Evolutionary conservation across 2,329 filamentous ascomycete species (phyloP).

Genomic region (Alternaria ventricosa): DNA sequence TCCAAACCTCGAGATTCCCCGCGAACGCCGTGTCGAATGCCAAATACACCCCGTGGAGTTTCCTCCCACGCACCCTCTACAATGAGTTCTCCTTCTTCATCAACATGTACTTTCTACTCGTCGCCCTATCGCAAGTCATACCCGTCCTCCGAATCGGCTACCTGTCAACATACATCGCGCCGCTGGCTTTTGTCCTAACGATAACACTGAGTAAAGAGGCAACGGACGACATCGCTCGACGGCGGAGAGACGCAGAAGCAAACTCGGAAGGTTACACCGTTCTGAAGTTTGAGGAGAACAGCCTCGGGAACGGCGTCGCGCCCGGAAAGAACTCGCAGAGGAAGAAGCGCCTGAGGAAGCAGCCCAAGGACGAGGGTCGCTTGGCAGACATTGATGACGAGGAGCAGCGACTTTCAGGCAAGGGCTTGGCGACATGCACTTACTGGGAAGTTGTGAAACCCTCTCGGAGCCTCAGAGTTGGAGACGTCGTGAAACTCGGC

Average conservation of each 20-base stretch:
- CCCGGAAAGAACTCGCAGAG: slow-evolving; percentile 35
- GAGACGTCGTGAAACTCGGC: slow-evolving; percentile 89
- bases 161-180: slow-evolving; percentile 91
- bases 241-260: slow-evolving; percentile 87
- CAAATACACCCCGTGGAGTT: slow-evolving; percentile 95
- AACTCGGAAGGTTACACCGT: slow-evolving; percentile 90
- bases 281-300: slow-evolving; percentile 71
- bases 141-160: slow-evolving; percentile 91
- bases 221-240: slow-evolving; percentile 85
- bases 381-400: slow-evolving; percentile 74
- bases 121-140: slow-evolving; percentile 92
- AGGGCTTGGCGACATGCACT: slow-evolving; percentile 54
- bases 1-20: slow-evolving; percentile 78
- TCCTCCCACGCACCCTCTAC: slow-evolving; percentile 91
- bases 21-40: slow-evolving; percentile 94
- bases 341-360: slow-evolving; percentile 44
- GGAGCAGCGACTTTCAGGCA: slow-evolving; percentile 57
- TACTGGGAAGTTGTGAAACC: slow-evolving; percentile 76
- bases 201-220: slow-evolving; percentile 97
- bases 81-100: slow-evolving; percentile 99
- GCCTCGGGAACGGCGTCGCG: slow-evolving; percentile 42
- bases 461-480: slow-evolving; percentile 88
- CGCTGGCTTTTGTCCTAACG: slow-evolving; percentile 85
- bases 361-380: slow-evolving; percentile 49
- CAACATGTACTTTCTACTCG: slow-evolving; percentile 98